Evolutionary conservation across 2,329 filamentous ascomycete species (phyloP).

Genomic region (Diaporthe nobilis): DNA sequence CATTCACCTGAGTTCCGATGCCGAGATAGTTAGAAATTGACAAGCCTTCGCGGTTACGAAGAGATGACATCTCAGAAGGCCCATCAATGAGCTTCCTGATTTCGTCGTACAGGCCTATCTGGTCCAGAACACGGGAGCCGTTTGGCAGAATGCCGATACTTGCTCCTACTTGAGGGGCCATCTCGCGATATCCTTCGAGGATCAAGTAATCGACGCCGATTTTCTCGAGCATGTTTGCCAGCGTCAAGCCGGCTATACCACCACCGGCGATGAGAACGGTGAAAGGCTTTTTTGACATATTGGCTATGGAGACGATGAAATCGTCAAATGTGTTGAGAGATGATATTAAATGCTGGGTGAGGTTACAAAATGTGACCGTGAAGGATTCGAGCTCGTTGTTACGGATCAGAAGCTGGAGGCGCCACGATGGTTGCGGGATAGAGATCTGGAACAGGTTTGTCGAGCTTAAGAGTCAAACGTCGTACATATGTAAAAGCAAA

Average conservation of each 20-base stretch:
- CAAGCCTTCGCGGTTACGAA: background rate
- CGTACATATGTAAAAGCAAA: background rate
- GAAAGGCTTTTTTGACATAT: background rate
- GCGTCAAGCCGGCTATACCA: conserved; percentile 61
- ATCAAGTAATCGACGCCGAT: conserved; percentile 63
- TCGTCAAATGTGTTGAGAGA: background rate
- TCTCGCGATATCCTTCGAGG: conserved; percentile 58
- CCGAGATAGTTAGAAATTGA: background rate
- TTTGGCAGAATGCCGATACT: conserved; percentile 61
- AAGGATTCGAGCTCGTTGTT: background rate
- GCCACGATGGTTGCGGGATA: background rate
- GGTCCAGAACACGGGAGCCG: conserved; percentile 62
- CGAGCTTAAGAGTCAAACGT: background rate
- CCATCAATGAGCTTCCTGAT: conserved; percentile 40
- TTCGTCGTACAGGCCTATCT: conserved; percentile 58
- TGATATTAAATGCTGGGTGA: background rate
- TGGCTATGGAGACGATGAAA: background rate
- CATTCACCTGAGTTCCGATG: background rate
- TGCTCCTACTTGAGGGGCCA: conserved; percentile 63
- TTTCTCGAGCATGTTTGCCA: conserved; percentile 59
- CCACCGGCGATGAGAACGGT: conserved; percentile 64
- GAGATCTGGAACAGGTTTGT: background rate
- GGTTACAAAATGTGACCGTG: background rate
- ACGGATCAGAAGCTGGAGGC: background rate
- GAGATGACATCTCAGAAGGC: conserved; percentile 36